These are phyloP conservation scores for Avena eriantha DNA, from an alignment of 176 grass and related monocot species.

Conservation along the genomic window DNA sequence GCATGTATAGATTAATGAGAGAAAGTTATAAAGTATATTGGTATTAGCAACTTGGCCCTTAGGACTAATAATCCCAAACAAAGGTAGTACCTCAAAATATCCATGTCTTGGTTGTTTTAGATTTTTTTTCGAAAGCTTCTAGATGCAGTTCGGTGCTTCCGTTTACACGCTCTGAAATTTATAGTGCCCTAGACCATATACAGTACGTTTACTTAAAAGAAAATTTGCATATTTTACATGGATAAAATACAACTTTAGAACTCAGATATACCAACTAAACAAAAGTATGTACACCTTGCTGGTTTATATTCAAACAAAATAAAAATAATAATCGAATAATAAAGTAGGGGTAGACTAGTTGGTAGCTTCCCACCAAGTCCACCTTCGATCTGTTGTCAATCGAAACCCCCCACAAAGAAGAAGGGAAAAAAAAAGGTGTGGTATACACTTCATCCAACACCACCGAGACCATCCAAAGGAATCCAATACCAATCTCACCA, in stretches of 20 bases:
- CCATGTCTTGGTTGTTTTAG: not conserved
- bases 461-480: constrained; percentile 28
- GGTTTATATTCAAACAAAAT: not conserved
- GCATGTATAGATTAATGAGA: no score
- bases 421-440: not conserved
- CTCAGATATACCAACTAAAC: not conserved
- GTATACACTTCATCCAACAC: constrained; percentile 31
- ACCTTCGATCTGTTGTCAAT: constrained; percentile 15
- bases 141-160: not conserved
- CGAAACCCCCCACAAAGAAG: not conserved
- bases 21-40: no score
- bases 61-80: no score
- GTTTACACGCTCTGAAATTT: not conserved
- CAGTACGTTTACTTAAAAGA: not conserved
- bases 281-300: not conserved
- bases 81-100: not conserved
- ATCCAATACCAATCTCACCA: constrained; percentile 57
- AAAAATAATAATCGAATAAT: not conserved
- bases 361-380: constrained; percentile 60
- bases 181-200: not conserved
- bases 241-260: not conserved
- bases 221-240: no score
- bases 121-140: not conserved
- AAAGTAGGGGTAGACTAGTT: constrained; percentile 33
- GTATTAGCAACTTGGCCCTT: no score